phyloP scores from a whole-genome alignment of 1,284 basidiomycete species.

The Flammula alnicola region DNA sequence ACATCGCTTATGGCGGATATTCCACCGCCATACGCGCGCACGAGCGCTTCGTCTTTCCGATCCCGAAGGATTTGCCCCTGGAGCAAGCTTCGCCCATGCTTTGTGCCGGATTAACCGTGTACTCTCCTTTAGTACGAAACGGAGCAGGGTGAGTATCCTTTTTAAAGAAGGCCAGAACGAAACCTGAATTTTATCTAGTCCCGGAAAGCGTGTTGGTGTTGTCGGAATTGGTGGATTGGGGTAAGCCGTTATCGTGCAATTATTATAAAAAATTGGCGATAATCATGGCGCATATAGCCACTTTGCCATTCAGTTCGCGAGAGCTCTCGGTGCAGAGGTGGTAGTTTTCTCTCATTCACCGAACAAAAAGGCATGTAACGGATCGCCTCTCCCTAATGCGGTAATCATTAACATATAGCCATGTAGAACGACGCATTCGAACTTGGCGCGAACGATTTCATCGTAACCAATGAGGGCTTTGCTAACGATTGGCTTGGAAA shows the following conservation, averaged over 20 bases:
- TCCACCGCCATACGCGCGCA: constrained; percentile 67
- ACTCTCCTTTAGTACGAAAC: constrained; percentile 66
- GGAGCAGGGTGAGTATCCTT: constrained; percentile 44
- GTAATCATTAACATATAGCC: background rate
- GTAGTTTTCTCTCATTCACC: constrained; percentile 70
- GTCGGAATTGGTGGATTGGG: constrained; percentile 60
- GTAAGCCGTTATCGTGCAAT: constrained; percentile 31
- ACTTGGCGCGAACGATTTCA: constrained; percentile 62
- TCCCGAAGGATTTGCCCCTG: constrained; percentile 62
- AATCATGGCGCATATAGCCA: constrained; percentile 40
- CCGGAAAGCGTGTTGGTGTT: constrained; percentile 71
- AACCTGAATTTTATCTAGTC: constrained; percentile 36
- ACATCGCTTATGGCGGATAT: constrained; percentile 57
- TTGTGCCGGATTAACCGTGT: constrained; percentile 72
- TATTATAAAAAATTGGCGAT: constrained; percentile 13
- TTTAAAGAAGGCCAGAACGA: constrained; percentile 45
- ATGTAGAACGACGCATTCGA: constrained; percentile 60
- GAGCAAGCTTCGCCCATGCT: constrained; percentile 52
- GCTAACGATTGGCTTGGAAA: constrained; percentile 45
- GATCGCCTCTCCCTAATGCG: background rate
- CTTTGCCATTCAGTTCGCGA: constrained; percentile 60
- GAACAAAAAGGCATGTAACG: constrained; percentile 46
- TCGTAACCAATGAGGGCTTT: constrained; percentile 49
- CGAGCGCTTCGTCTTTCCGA: constrained; percentile 71
- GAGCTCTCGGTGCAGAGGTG: constrained; percentile 59